phyloP scores from a whole-genome alignment of 2,329 filamentous ascomycete species.

The Hawksworthiomyces lignivorus region DNA sequence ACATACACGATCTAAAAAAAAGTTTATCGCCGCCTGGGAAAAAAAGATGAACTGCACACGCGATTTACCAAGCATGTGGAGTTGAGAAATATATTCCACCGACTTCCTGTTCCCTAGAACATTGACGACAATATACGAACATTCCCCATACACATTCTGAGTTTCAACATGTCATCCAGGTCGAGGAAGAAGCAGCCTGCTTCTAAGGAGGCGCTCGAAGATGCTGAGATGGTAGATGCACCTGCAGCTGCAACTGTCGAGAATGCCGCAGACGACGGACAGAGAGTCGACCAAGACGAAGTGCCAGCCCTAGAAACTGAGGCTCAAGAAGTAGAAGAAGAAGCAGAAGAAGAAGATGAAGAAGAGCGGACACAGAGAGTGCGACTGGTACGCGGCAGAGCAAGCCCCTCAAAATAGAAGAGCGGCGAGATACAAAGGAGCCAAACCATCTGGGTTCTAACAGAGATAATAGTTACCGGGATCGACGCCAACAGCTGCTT shows the following conservation, averaged over 20 bases:
- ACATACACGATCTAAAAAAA: conserved; percentile 5
- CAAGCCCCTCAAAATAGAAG: not conserved
- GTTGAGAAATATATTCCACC: no score
- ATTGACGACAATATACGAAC: no score
- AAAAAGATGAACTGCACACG: no score
- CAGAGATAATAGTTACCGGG: conserved; percentile 62
- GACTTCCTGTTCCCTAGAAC: no score
- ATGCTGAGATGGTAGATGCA: conserved; percentile 37
- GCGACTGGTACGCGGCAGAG: conserved; percentile 44
- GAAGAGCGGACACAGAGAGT: conserved; percentile 49
- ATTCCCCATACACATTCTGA: no score
- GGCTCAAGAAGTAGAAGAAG: conserved; percentile 21
- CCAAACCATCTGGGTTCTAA: no score
- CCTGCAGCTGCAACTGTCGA: conserved; percentile 14
- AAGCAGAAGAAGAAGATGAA: conserved; percentile 38
- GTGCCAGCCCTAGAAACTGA: not conserved
- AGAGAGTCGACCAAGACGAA: conserved; percentile 17
- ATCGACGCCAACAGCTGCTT: conserved; percentile 78
- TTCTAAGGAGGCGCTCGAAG: conserved; percentile 16
- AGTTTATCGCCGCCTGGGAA: conserved; percentile 6
- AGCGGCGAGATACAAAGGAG: not conserved
- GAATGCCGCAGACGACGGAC: conserved; percentile 12
- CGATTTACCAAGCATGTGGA: no score
- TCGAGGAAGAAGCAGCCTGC: conserved; percentile 11
- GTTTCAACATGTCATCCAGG: conserved; percentile 13